Evolutionary conservation across 441 rosid genomes (phyloP), one percentile per base, ranked within the genome.

Genomic region (Pelargonium myrrhifolium): DNA sequence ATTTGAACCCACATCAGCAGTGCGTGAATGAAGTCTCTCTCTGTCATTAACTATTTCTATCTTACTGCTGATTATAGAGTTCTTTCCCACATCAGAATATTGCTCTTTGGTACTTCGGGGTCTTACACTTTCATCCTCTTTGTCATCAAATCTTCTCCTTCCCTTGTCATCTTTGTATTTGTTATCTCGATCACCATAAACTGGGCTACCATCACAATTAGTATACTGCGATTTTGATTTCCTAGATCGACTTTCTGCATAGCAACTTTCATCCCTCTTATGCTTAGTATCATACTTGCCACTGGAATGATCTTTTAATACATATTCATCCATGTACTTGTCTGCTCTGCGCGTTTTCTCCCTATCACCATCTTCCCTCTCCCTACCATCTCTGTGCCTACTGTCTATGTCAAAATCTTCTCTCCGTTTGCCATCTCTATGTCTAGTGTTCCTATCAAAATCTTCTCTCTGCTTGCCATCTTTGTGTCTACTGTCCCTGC

Each of bases 241-340:
- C 64, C 39, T 60, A 22, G 64, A 60, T 2, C 39, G 39, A 60
- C 64, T 60, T 60, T 60, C 64, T 22, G 17, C 12, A 4, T 28
- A 3, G 39, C 39, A 9, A 24, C 64, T 60, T 60, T 60, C 64
- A 60, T 28, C 64, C 64, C 64, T 26, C 35, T 6, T 60, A 60
- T n/a, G 64, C 64, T 60, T 60, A 60, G 39, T 12, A 60, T 60
- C 64, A 60, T 4, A 60, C 17, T 60, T 60, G 39, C 12, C 39
- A 12, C 64, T 60, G 24, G 39, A 31, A 60, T 14, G 14, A 60
- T 60, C 64, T 60, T 31, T 60, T 26, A 60, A 60, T 3, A 14
- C 37, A 26, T 28, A 22, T 60, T 26, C 64, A 60, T 60, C 64
- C 12, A 31, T 22, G 64, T 60, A 28, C 39, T 60, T 60, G 26